Base-by-base conservation (phyloP, 225 moss, liverwort and hornwort species). In the Climacium dendroides region DNA sequence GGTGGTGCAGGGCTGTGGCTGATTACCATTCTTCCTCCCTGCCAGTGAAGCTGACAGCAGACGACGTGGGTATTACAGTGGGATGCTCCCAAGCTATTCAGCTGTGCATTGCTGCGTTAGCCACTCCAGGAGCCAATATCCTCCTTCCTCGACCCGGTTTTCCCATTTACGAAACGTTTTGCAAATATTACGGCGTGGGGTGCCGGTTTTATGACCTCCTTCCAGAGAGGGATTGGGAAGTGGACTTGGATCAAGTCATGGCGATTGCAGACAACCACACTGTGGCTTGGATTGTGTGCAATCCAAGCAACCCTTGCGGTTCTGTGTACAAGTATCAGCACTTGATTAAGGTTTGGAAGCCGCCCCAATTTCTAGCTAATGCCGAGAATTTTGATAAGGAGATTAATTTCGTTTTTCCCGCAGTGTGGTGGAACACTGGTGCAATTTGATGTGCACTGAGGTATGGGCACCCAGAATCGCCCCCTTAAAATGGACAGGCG, bases 221-320 rank as follows among this genome's bases (percentile, higher is more conserved):
- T 75, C 92, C 96, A 9, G 98, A 96, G 73, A 86, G 89, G 50
- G 91, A 93, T 19, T 96, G 96, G 96, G 96, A 98, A 81, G 89
- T 93, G 63, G 92, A 96, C 87, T 93, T 98, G 85, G 92, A 91
- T 41, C 94, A 96, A 61, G 75, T 98, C 37, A 79, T 74, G 39
- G 80, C 85, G 5, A 84, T 96, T 80, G 94, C 94, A 15, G 96
- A 98, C 85, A 24, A 66, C 18, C 92, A 93, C 59, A 98, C 98
- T 4, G 94, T 84, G 16, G 98, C 96, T 75, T 93, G 96, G 91
- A 85, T 98, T 12, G 59, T 98, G 7, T 96, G 96, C 81, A 98
- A 96, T 81, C 98, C 98, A n/a, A 96, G 96, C 88, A 98, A 98
- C 66, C 98, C 98, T 60, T 94, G 94, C 73, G 98, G 98, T 47